Base-by-base conservation (phyloP, 345 rosid species). In the Hibiscus syriacus region DNA sequence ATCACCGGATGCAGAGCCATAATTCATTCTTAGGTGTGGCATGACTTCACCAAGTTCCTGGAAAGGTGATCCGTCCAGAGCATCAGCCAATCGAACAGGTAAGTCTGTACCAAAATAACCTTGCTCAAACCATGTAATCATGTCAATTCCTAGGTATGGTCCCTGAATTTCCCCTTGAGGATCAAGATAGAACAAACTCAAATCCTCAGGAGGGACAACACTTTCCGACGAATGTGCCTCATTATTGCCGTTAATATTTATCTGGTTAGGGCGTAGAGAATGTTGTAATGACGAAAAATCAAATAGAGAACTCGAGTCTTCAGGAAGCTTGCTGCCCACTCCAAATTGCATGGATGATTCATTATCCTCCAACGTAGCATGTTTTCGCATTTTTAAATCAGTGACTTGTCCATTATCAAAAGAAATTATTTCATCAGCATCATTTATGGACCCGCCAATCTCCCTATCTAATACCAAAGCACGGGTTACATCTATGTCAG, bases 91-190 rank as follows among this genome's bases (percentile, higher is more conserved):
- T 66, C 91, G 83, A 50, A 90, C 92, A 13, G 80, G 92, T 74
- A 92, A 83, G 71, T 92, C 97, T 32, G 82, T 78, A 30, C 93
- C 96, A 77, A 92, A 92, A 78, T 88, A 92, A 1, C 97, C 98
- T 79, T 92, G 92, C 66, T 86, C 92, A 82, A 86, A 84, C 98
- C 98, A 92, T 36, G 83, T 77, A 49, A 90, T 78, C 66, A 92
- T 86, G 79, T 90, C 96, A 34, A 85, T 73, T 56, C 96, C 96
- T 60, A 80, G 76, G 68, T 85, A 90, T n/a, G 97, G 98, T 68
- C 97, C 98, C 82, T 92, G 96, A 55, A 81, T 81, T 27, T 66
- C 81, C 59, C 93, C 93, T 74, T 88, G 88, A 77, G 98, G 98
- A 84, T 92, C 97, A 71, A 86, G 78, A 75, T 92, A 92, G 76